Base-by-base conservation (phyloP, 2,329 filamentous ascomycete species). In the Clonostachys solani region DNA sequence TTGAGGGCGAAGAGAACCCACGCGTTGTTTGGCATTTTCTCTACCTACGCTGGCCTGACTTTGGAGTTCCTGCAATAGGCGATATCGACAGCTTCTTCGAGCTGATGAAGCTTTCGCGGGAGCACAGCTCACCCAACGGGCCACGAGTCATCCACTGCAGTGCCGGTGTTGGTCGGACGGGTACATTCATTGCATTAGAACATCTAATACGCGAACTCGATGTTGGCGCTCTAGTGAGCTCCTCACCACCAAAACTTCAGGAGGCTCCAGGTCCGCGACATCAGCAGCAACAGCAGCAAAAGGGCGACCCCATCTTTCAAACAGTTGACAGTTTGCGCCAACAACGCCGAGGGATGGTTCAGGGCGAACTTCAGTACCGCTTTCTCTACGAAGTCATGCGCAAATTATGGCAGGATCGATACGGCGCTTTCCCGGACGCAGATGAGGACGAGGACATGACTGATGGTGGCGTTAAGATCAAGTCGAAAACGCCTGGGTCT, bases 131-230 rank as follows among this genome's bases (percentile, higher is more conserved):
- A 35, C 68, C 71, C 2, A 69, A 69, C 8, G 69, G 73, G 57
- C 89, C 92, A 5, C 84, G 92, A 47, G 84, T 97, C 49, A 80
- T 91, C 12, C 87, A 92, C 66, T 92, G 88, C 71, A 95, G 89
- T 60, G 94, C 94, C 8, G 94, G 94, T 37, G 92, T 99, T 13
- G 94, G 94, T 12, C 83, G 94, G 47, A 95, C 89, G 8, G 94
- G 94, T 34, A 97, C 94, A 0, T 99, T 97, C 62, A 96, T 99
- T 58, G 87, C 90, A 2, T 78, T 99, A n/a, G 94, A 97, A 66
- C 90, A 95, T 65, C 80, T 99, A 23, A 77, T 95, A 52, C 79
- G 84, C 35, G 90, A 96, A 65, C 76, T 97, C 10, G 83, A 89
- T 23, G 78, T 83, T 6, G 92, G 91, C 44, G 77, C 83, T 18